Conservation (phyloP, 2,329 filamentous ascomycete genomes). For the Curvularia verruculosa region DNA sequence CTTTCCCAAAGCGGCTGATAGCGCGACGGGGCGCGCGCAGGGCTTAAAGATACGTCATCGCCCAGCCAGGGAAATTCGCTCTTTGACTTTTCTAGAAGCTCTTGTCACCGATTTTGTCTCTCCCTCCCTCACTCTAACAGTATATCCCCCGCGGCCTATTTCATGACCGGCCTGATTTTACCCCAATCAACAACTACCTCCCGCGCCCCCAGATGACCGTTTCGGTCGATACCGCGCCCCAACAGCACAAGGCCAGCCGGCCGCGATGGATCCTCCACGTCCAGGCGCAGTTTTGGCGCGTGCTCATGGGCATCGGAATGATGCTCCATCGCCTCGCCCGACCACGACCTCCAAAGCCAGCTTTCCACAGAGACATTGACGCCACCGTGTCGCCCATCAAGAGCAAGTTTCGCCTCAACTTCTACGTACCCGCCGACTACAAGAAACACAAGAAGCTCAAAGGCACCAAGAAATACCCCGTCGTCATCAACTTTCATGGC, state of each 20-base stretch:
- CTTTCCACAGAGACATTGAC: conserved; percentile 64
- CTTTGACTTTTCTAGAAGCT: conserved; percentile 17
- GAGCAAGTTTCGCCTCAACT: conserved; percentile 61
- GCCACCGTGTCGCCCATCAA: conserved; percentile 55
- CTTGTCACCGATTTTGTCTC: conserved; percentile 2
- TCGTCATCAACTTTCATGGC: conserved; percentile 68
- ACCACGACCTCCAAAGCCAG: conserved; percentile 65
- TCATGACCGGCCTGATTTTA: conserved; percentile 15
- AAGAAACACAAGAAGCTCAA: conserved; percentile 50
- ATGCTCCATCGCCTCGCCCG: conserved; percentile 67
- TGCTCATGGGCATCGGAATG: conserved; percentile 73
- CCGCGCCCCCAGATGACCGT: conserved; percentile 4
- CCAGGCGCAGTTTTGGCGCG: conserved; percentile 70
- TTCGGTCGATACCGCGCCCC: conserved; percentile 11
- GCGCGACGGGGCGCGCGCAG: conserved; percentile 6
- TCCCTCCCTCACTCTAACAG: too few relatives aligned
- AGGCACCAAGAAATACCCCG: conserved; percentile 58
- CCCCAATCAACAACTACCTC: conserved; percentile 1
- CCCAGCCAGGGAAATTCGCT: conserved; percentile 7
- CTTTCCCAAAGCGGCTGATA: not conserved
- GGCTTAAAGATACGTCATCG: conserved; percentile 23
- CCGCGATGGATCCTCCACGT: conserved; percentile 66
- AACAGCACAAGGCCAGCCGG: conserved; percentile 37
- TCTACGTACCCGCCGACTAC: conserved; percentile 65
- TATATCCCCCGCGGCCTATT: conserved; percentile 3